Base-by-base conservation (phyloP, 352 stramenopile species). In the Peronospora belbahrii region DNA sequence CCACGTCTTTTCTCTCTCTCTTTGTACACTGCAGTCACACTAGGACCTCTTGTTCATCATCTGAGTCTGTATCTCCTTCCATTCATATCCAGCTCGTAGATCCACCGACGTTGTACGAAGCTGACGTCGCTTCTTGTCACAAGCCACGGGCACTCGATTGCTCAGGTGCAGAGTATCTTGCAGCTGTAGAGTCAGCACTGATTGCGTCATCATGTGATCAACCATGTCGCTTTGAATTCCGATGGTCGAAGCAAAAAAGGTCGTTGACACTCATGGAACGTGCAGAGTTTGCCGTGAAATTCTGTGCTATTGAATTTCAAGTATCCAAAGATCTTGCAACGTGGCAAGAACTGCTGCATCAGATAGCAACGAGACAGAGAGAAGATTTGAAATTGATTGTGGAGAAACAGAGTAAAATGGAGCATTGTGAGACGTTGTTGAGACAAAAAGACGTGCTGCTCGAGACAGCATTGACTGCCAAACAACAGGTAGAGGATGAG, bases 201-300 rank as follows among this genome's bases (percentile, higher is more conserved):
- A 51, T 36, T 4, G 14, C 31, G n/a, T 19, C 31, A 15, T 18
- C 14, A 19, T 36, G 0, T 1, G 31, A 36, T 14, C 17, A 15
- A 18, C 4, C 34, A 40, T 7, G 42, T 9, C 46, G 52, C 19
- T 84, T 84, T 23, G 27, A 56, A 41, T 69, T 72, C 30, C 67
- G 65, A 20, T 84, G 72, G 72, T 63, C 61, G 34, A 62, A 42
- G 15, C 23, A 46, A 15, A 55, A 49, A 27, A 28, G 18, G 0
- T 49, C 42, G 47, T 48, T 84, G 55, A 84, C 72, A 51, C 47
- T 84, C 19, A 70, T 81, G 64, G 72, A 82, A 41, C 42, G 35
- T 7, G 44, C 64, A n/a, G 43, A 44, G 11, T 62, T 84, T 20
- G 54, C 72, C 33, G 75, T 84, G 68, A 84, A 79, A 36, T 84